phyloP scores from a whole-genome alignment of 768 basidiomycete species.

The Pulveroboletus frians region DNA sequence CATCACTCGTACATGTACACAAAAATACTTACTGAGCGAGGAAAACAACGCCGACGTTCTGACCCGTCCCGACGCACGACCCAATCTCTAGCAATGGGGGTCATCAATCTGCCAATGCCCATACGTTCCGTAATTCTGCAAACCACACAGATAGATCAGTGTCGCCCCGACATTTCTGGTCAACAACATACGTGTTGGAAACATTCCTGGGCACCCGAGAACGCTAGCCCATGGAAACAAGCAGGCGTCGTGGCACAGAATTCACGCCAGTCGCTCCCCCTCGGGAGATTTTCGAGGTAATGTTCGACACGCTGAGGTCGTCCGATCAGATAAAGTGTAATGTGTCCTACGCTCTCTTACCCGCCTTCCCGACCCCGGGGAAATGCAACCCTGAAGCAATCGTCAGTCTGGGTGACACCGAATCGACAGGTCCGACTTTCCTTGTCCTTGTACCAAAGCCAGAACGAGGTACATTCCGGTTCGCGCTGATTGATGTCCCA shows the following conservation, averaged over 20 bases:
- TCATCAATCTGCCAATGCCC: constrained; percentile 27
- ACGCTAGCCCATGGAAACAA: constrained; percentile 23
- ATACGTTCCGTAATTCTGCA: constrained; percentile 2
- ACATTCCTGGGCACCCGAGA: constrained; percentile 18
- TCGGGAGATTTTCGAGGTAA: constrained; percentile 25
- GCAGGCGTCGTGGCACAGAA: constrained; percentile 33
- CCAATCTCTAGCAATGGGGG: neutral
- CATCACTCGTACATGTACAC: neutral
- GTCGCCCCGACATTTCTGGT: neutral
- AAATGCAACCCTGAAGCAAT: constrained; percentile 19
- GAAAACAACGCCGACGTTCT: neutral
- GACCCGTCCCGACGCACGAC: too few species aligned
- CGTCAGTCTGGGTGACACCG: neutral
- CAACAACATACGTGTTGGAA: neutral
- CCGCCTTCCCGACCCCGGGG: constrained; percentile 20
- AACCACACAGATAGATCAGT: neutral
- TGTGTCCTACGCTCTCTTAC: constrained; percentile 5
- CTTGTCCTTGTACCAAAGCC: constrained; percentile 28
- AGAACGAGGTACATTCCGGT: constrained; percentile 26
- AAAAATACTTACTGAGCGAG: neutral
- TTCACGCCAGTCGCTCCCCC: constrained; percentile 26
- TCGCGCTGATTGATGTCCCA: constrained; percentile 27
- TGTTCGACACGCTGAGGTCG: constrained; percentile 25
- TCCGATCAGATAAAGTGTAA: too few species aligned
- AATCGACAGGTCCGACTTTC: constrained; percentile 4